A percentile compares a stretch with the other conserved stretches of the same genome.
phyloP scores from a whole-genome alignment of 768 basidiomycete species.

The Kwoniella sp. region DNA sequence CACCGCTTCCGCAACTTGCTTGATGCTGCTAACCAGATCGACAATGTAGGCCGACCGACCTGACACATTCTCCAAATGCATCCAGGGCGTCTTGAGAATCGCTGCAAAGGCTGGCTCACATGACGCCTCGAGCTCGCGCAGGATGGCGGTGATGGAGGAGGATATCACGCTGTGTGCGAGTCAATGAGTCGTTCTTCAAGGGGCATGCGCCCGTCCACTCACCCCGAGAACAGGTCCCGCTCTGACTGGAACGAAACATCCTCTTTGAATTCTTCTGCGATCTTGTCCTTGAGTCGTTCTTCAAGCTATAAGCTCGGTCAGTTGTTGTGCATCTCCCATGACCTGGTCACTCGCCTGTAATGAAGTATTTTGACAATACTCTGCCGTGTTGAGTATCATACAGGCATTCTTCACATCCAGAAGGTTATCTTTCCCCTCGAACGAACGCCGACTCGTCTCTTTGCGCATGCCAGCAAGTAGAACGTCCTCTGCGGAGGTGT shows the following conservation, averaged over 20 bases:
- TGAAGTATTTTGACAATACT: constrained; percentile 92
- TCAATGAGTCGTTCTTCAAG: not conserved
- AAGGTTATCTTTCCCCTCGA: constrained; percentile 72
- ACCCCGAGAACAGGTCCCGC: constrained; percentile 86
- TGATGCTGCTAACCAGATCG: constrained; percentile 69
- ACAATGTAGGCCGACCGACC: constrained; percentile 76
- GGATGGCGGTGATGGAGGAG: constrained; percentile 68
- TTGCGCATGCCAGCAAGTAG: constrained; percentile 66
- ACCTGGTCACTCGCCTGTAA: constrained; percentile 59
- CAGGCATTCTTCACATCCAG: constrained; percentile 75
- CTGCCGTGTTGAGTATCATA: constrained; percentile 91
- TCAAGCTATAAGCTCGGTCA: constrained; percentile 63
- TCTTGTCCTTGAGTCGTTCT: constrained; percentile 79
- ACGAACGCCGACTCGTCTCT: constrained; percentile 64
- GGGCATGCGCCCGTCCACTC: constrained; percentile 18
- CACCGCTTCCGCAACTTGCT: constrained; percentile 70
- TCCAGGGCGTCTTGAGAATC: constrained; percentile 76
- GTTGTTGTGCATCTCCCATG: not conserved
- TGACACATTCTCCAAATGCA: constrained; percentile 71
- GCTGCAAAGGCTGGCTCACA: constrained; percentile 73
- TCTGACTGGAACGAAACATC: constrained; percentile 78
- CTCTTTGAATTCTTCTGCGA: constrained; percentile 70
- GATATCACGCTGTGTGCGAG: constrained; percentile 66
- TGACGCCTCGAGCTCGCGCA: constrained; percentile 79
- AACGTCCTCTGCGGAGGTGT: constrained; percentile 67